Evolutionary conservation across 805 yeast species (phyloP), one percentile per base, ranked within the genome.

Genomic region (Jamesozyma piceae): DNA sequence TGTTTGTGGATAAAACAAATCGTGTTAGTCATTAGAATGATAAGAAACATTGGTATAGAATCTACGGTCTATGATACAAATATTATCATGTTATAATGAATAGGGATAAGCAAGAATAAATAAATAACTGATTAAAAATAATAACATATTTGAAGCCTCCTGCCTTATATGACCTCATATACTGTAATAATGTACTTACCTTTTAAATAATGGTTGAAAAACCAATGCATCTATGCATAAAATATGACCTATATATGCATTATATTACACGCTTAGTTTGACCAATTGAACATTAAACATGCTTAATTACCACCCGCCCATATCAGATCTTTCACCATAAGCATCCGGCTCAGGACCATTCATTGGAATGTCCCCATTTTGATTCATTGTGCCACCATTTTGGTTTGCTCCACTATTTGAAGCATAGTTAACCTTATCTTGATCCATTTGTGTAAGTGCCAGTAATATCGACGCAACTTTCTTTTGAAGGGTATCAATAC

Each of bases 381-480:
- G 61, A 44, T 62, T 27, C 26, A 37, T 37, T 40, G 35, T 39
- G 30, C 35, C 32, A 54, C 65, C 55, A 43, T 53, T 43, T 24
- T 48, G 51, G 32, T 54, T 67, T 21, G 58, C 66, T 17, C 68
- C 69, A 21, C 63, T 64, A 15, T 71, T 69, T 13, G 69, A 60
- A 34, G 74, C 67, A 37, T 61, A 65, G 41, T 67, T 60, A 24
- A 55, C 58, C 45, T 58, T 61, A 51, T 53, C 67, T 54, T 55
- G 67, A 49, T 58, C 70, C 71, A 61, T 62, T 52, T 60, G 73
- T 59, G 52, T 77, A 70, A 51, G 84, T 65, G 59, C 89, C 84
- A 63, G 80, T 74, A 45, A 84, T 76, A 92, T 80, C 45, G 85
- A 84, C 11, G 97, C 98, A 38, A 92, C 77, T 65, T 92, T 92